phyloP scores from a whole-genome alignment of 129 eudicot species.

The Saussurea involucrata region DNA sequence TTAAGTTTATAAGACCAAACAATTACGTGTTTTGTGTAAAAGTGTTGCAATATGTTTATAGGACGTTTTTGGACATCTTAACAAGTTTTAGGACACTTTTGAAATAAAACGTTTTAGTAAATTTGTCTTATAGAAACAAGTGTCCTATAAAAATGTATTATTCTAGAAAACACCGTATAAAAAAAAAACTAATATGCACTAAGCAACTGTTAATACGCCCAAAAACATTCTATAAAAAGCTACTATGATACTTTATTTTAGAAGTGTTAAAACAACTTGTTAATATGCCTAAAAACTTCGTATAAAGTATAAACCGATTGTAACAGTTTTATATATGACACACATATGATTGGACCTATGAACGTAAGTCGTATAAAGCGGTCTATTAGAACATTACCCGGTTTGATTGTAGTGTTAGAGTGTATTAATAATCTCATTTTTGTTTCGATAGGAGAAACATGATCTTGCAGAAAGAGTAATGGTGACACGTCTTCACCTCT shows the following conservation, averaged over 20 bases:
- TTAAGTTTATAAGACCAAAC: neutral
- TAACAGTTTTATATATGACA: no score
- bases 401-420: neutral
- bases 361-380: neutral
- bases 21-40: neutral
- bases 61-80: neutral
- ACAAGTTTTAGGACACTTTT: neutral
- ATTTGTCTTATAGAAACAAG: neutral
- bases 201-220: no score
- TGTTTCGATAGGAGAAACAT: slow-evolving; percentile 54
- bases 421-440: neutral
- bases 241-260: no score
- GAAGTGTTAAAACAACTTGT: no score
- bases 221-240: no score
- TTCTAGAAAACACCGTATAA: neutral
- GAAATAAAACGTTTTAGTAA: neutral
- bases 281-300: no score
- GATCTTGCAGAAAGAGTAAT: slow-evolving; percentile 94
- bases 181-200: no score
- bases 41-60: neutral
- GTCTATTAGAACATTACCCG: neutral
- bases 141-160: neutral
- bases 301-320: neutral
- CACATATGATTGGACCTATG: neutral
- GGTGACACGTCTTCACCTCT: slow-evolving; percentile 91